phyloP scores from a whole-genome alignment of 805 yeast species.

The Yarrowia sp. region DNA sequence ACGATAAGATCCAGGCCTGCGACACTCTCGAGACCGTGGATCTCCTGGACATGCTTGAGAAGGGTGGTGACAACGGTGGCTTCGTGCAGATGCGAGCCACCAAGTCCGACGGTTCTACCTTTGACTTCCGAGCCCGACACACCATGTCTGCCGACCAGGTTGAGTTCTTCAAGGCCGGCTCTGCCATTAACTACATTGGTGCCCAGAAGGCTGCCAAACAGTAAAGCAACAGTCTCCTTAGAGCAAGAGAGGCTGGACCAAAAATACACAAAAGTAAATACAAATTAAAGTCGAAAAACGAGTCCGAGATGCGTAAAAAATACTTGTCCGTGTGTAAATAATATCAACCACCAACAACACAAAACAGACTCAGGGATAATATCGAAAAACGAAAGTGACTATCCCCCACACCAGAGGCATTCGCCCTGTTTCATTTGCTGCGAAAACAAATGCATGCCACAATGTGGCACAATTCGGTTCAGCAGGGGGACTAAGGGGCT shows the following conservation, averaged over 20 bases:
- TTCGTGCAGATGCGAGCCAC: slow-evolving; percentile 71
- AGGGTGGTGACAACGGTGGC: slow-evolving; percentile 90
- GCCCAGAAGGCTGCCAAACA: slow-evolving; percentile 30
- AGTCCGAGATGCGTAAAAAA: neutral
- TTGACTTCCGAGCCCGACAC: slow-evolving; percentile 80
- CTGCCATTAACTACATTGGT: slow-evolving; percentile 93
- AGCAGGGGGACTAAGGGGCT: slow-evolving; percentile 3
- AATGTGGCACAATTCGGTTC: neutral
- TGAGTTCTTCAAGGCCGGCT: slow-evolving; percentile 95
- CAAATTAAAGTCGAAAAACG: neutral
- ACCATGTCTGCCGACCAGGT: slow-evolving; percentile 97
- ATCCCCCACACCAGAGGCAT: neutral
- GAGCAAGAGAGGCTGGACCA: slow-evolving; percentile 23
- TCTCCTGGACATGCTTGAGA: slow-evolving; percentile 75
- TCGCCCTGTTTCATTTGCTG: neutral
- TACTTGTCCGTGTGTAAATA: no score
- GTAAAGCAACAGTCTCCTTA: slow-evolving; percentile 13
- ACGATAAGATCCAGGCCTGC: slow-evolving; percentile 78
- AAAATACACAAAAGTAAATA: slow-evolving; percentile 18
- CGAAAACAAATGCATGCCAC: neutral
- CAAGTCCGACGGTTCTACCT: slow-evolving; percentile 70
- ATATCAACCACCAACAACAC: no score
- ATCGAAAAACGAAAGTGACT: no score
- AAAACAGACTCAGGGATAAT: no score
- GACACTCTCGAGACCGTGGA: slow-evolving; percentile 80